Conservation (phyloP, 257 asterid genomes). For the Capsicum rhomboideum region DNA sequence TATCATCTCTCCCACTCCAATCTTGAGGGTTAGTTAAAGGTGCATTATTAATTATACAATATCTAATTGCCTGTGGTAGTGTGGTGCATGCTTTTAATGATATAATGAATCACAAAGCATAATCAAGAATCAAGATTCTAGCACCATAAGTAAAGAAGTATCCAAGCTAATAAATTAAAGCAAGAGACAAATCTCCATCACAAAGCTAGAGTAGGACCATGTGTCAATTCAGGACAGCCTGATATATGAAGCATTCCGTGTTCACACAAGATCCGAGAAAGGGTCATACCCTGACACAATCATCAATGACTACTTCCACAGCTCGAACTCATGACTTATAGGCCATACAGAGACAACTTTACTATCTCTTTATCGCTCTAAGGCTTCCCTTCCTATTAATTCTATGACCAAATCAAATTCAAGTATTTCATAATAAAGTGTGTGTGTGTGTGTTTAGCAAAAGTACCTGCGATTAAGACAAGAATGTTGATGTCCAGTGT, state of each 20-base stretch:
- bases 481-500: conserved; percentile 67
- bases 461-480: conserved; percentile 59
- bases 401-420: too few relatives aligned
- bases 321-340: not conserved
- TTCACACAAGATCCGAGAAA: not conserved
- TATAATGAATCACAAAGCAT: conserved; percentile 1
- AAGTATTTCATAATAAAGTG: too few relatives aligned
- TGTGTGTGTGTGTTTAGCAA: not conserved
- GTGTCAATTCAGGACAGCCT: not conserved
- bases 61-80: not conserved
- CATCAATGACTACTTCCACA: not conserved
- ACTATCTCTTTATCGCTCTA: not conserved
- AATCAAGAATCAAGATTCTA: not conserved
- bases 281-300: not conserved
- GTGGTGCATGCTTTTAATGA: not conserved
- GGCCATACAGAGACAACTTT: not conserved
- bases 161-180: not conserved
- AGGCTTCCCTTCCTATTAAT: too few relatives aligned
- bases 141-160: not conserved
- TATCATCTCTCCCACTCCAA: not conserved
- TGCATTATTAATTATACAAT: not conserved
- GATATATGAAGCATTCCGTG: not conserved
- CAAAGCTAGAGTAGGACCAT: not conserved
- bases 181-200: not conserved
- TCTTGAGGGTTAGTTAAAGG: not conserved